A percentile compares a stretch with the other conserved stretches of the same genome.
Conservation (phyloP, 2,329 filamentous ascomycete genomes). For the Pseudogymnoascus sp. region DNA sequence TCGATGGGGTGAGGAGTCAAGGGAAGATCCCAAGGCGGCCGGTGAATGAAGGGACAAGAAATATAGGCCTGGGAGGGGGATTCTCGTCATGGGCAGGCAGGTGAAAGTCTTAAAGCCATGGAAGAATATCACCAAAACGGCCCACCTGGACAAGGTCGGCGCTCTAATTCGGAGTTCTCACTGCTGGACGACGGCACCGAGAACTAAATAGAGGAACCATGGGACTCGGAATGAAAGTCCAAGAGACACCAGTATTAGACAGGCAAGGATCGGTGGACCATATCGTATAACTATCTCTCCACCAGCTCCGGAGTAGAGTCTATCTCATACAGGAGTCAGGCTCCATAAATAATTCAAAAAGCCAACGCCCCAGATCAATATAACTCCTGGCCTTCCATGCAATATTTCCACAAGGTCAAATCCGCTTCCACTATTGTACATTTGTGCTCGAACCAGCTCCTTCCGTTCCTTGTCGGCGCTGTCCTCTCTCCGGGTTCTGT, state of each 20-base stretch:
- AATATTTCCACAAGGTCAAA: background rate
- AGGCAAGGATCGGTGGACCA: background rate
- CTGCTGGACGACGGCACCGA: background rate
- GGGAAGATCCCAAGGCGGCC: slow-evolving; percentile 72
- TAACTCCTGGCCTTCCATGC: background rate
- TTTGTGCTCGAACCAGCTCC: slow-evolving; percentile 19
- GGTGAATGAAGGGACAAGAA: slow-evolving; percentile 57
- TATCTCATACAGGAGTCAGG: background rate
- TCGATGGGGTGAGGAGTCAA: slow-evolving; percentile 72
- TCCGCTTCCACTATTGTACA: background rate
- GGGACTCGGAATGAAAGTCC: background rate
- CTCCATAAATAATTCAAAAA: background rate
- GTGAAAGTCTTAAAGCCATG: slow-evolving; percentile 17
- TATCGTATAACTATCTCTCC: background rate
- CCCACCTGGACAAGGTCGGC: background rate
- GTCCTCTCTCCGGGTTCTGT: slow-evolving; percentile 21
- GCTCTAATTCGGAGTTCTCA: background rate
- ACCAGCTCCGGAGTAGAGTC: background rate
- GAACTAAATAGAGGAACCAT: background rate
- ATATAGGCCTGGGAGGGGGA: slow-evolving; percentile 44
- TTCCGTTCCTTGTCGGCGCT: slow-evolving; percentile 16
- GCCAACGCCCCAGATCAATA: background rate
- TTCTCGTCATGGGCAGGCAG: slow-evolving; percentile 25
- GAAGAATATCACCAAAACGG: background rate
- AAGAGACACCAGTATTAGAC: too few species aligned